phyloP scores from a whole-genome alignment of 2,329 filamentous ascomycete species.

The Sordariomycetes sp. region DNA sequence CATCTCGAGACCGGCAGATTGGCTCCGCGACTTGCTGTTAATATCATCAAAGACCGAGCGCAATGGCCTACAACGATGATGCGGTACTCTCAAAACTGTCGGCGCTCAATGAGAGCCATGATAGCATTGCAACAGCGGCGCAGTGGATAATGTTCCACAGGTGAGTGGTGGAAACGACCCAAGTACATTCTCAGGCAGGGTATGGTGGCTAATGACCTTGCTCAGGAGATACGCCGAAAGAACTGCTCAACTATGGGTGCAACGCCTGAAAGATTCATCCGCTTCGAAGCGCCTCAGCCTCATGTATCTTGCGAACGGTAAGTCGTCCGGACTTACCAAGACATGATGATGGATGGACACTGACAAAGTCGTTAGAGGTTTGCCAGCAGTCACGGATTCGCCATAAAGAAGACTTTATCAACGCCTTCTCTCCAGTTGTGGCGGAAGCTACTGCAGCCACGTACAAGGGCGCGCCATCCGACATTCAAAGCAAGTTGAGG shows the following conservation, averaged over 20 bases:
- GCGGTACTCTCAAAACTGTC: constrained; percentile 91
- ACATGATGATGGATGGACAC: background rate
- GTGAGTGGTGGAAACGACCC: too few species aligned
- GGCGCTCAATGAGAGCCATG: constrained; percentile 91
- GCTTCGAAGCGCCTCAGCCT: constrained; percentile 81
- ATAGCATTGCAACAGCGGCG: constrained; percentile 90
- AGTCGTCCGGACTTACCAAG: constrained; percentile 14
- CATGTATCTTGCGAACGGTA: constrained; percentile 92
- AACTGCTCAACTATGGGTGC: constrained; percentile 86
- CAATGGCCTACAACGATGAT: constrained; percentile 93
- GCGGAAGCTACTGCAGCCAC: constrained; percentile 84
- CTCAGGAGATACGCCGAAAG: constrained; percentile 80
- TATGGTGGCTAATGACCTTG: background rate
- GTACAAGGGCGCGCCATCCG: constrained; percentile 79
- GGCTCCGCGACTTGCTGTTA: too few species aligned
- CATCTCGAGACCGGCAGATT: too few species aligned
- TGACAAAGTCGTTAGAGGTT: constrained; percentile 56
- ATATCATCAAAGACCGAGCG: too few species aligned
- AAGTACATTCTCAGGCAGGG: too few species aligned
- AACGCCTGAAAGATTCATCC: constrained; percentile 78
- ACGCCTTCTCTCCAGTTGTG: constrained; percentile 85
- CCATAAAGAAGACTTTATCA: constrained; percentile 84
- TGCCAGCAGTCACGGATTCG: constrained; percentile 92
- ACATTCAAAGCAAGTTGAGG: constrained; percentile 79
- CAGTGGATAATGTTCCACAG: constrained; percentile 99